Base-by-base conservation (phyloP, 805 yeast genomes). In the Yamadazyma akitaensis region DNA sequence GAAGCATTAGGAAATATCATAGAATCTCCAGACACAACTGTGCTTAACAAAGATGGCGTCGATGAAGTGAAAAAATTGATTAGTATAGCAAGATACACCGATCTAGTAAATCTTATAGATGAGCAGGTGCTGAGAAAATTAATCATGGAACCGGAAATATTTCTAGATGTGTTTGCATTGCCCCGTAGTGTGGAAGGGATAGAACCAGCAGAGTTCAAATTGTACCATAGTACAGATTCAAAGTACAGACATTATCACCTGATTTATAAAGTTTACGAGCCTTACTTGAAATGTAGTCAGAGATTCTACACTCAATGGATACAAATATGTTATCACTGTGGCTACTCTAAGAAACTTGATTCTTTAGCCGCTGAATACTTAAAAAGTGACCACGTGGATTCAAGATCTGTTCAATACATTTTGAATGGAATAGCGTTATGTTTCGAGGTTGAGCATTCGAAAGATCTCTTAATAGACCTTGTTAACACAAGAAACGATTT, bases 241-340 rank as follows among this genome's bases (percentile, higher is more conserved):
- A 14, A 37, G 19, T n/a, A 38, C 8, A 42, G 34, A 28, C 13
- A 16, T 24, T 39, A 28, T 26, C 40, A 39, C 35, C 18, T 13
- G 18, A 32, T 37, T 8, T 44, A 24, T n/a, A 18, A 30, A 30
- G 25, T 11, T 7, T 44, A 37, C 36, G 34, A 14, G 31, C 44
- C 30, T 3, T 37, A 17, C 30, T 34, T 47, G 30, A 26, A 25
- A 5, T 14, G 21, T 11, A 42, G 41, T 14, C 6, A n/a, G 9
- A 13, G 7, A 14, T 51, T 48, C 40, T 48, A 46, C 21, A 48
- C 48, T 16, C 18, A 9, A 3, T 62, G 59, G 37, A 64, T 67
- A 9, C 67, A 70, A 66, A 48, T 67, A 14, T 60, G 70, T 40
- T 71, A 65, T 51, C 72, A 71, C 53, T 54, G 53, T 53, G 64